Percentiles rank a stretch among this genome's conserved stretches.
Conservation (phyloP, 352 stramenopile species). For the Blastocystis sp. region DNA sequence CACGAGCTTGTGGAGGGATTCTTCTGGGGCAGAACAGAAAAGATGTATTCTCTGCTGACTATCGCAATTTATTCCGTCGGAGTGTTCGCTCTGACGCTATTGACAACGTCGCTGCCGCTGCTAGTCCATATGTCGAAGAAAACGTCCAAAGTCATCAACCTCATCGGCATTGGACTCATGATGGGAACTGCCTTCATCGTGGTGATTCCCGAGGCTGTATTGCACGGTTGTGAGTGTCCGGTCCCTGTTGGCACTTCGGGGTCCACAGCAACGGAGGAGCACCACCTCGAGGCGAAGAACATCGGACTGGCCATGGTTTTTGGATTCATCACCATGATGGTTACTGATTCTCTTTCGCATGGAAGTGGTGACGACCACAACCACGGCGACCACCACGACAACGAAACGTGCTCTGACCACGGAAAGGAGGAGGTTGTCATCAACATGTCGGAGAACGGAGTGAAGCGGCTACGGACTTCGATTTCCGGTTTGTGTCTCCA, state of each 20-base stretch:
- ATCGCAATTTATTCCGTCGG: conserved; percentile 30
- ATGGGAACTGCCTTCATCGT: conserved; percentile 44
- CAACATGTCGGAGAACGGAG: conserved; percentile 8
- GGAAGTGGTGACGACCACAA: not conserved
- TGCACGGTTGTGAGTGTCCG: conserved; percentile 46
- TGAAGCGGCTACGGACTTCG: conserved; percentile 5
- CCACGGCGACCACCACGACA: not conserved
- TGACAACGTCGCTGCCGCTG: conserved; percentile 38
- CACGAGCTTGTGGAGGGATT: no score
- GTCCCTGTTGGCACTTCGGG: not conserved
- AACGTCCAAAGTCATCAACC: conserved; percentile 17
- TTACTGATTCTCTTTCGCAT: conserved; percentile 45
- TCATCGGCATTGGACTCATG: conserved; percentile 54
- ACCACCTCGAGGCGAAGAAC: conserved; percentile 52
- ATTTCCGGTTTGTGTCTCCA: conserved; percentile 52
- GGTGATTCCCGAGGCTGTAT: conserved; percentile 35
- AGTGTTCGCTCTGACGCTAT: conserved; percentile 29
- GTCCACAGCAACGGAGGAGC: no score
- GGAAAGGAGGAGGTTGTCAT: conserved; percentile 47
- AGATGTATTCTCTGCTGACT: conserved; percentile 20
- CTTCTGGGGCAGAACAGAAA: not conserved
- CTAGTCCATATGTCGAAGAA: conserved; percentile 48
- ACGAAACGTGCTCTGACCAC: conserved; percentile 6
- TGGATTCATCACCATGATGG: conserved; percentile 39
- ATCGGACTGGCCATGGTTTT: conserved; percentile 59